These are phyloP conservation scores for Eucalyptus rudis DNA, from an alignment of 345 rosid genomes.

Conservation along the genomic window DNA sequence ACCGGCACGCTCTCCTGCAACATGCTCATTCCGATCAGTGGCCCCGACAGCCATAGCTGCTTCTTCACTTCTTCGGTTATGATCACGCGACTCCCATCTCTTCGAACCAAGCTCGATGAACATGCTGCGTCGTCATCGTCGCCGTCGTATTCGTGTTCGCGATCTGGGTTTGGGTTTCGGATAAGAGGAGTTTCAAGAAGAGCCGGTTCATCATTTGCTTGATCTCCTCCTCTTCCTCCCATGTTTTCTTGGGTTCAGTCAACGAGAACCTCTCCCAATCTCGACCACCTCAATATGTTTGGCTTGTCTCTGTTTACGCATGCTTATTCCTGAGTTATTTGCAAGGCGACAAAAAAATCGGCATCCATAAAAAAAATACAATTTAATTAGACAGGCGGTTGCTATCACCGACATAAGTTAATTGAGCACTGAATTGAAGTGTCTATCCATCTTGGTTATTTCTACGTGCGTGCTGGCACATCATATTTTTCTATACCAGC, in stretches of 20 bases:
- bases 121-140: background rate
- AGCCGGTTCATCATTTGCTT: background rate
- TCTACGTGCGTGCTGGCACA: no score
- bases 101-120: background rate
- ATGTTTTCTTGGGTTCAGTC: background rate
- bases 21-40: slow-evolving; percentile 19
- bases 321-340: no score
- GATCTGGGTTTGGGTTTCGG: background rate
- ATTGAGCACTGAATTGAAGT: no score
- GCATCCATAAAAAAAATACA: no score
- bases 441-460: no score
- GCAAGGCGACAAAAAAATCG: no score
- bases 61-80: slow-evolving; percentile 19
- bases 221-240: background rate
- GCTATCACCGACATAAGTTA: no score
- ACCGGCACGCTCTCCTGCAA: slow-evolving; percentile 27
- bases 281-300: background rate
- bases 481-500: no score
- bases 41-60: slow-evolving; percentile 24
- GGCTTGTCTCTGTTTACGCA: background rate
- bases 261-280: background rate
- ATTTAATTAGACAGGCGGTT: no score
- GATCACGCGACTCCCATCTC: background rate
- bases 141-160: background rate
- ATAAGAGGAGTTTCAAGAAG: background rate